Evolutionary conservation across 2,329 filamentous ascomycete genomes (phyloP), one percentile per base, ranked within the genome.

Genomic region (Biscogniauxia sp.): DNA sequence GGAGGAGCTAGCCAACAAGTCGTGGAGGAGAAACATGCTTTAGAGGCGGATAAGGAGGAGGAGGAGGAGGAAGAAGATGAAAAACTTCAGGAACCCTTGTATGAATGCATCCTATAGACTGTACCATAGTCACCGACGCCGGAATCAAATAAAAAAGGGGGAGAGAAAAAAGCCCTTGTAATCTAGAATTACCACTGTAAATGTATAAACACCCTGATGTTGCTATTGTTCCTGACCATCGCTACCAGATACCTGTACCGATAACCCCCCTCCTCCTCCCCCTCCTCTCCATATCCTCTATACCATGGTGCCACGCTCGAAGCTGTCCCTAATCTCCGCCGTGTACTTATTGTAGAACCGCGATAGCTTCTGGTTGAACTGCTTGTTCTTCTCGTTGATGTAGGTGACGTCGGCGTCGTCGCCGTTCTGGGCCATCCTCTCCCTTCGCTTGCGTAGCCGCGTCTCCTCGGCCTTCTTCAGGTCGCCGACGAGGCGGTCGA

Each of bases 331-430:
- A 70, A 99, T 98, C 76, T 99, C 95, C 32, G 91, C 88, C 53
- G 95, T 99, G 77, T 99, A 99, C 82, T 97, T 96, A 80, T 99
- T 95, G 79, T 99, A 99, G 80, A 98, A 99, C 67, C 95, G 84
- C 57, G 90, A 83, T 76, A 99, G 81, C 80, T 99, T 98, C 80
- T 96, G 88, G 86, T 99, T 99, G 82, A 99, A 99, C 83, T 97
- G 93, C 83, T 98, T 98, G 83, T 99, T 99, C 89, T 99, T 97
- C 79, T 97, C 93, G 79, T 99, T 99, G 85, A 99, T 99, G 78
- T 97, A 98, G 7, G 94, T 98, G 70, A 98, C 91, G 76, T 99
- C 95, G 26, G 87, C 89, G 54, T 93, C 91, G 65, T 96, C 93
- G 61, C 93, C 92, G 64, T 88, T 89, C 74, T 88, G 85, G 13